phyloP scores from a whole-genome alignment of 2,329 filamentous ascomycete genomes.

The Aspergillus pseudonomiae region DNA sequence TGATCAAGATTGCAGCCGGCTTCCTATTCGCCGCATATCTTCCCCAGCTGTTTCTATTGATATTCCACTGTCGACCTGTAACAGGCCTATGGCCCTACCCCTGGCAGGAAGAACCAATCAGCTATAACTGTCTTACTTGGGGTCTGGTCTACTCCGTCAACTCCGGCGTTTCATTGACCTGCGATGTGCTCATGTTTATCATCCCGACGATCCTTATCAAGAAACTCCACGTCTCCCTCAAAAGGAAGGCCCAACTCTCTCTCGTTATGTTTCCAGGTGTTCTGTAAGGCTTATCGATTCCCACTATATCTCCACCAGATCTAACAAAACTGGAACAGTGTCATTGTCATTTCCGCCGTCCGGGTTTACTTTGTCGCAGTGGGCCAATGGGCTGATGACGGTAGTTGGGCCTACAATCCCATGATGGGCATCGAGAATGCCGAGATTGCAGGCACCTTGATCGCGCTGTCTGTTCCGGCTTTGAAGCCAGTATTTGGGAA shows the following conservation, averaged over 20 bases:
- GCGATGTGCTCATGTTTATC: conserved; percentile 55
- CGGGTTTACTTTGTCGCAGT: conserved; percentile 53
- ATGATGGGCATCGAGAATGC: conserved; percentile 55
- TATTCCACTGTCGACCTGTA: conserved; percentile 57
- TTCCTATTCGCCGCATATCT: conserved; percentile 48
- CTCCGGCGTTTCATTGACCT: conserved; percentile 53
- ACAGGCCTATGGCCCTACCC: conserved; percentile 57
- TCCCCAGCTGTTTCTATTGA: conserved; percentile 53
- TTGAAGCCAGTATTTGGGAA: conserved; percentile 51
- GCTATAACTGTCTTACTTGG: conserved; percentile 54
- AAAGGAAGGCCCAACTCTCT: conserved; percentile 52
- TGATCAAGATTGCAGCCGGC: conserved; percentile 33
- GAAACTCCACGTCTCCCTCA: conserved; percentile 48
- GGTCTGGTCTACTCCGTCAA: conserved; percentile 57
- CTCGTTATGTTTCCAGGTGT: conserved; percentile 55
- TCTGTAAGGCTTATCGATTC: conserved; percentile 38
- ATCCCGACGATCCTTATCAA: conserved; percentile 55
- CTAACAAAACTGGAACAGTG: conserved; percentile 36
- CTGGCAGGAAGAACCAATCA: conserved; percentile 46
- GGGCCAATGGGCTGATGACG: conserved; percentile 51
- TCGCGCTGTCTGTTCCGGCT: conserved; percentile 55
- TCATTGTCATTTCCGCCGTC: conserved; percentile 53
- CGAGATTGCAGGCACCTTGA: conserved; percentile 55
- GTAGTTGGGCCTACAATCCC: conserved; percentile 56
- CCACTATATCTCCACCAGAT: too few relatives aligned